Conservation (phyloP, 257 asterid genomes). For the Penstemon newberryi region DNA sequence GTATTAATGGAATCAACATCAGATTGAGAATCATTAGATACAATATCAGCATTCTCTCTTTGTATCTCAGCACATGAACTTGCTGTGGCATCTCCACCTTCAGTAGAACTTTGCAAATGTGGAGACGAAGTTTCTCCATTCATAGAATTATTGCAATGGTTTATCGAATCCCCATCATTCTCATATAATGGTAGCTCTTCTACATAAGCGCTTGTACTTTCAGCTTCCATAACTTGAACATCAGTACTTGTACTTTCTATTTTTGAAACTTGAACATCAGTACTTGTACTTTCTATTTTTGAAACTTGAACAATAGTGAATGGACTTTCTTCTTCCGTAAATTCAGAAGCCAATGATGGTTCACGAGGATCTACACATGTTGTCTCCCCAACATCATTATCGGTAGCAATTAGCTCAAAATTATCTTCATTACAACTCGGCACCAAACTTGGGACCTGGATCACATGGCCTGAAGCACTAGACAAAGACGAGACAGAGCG, state of each 20-base stretch:
- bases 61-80: conserved; percentile 41
- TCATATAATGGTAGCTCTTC: conserved; percentile 46
- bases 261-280: conserved; percentile 19
- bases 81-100: conserved; percentile 43
- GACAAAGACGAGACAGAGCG: conserved; percentile 73
- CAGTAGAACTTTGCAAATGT: conserved; percentile 37
- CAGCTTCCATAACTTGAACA: conserved; percentile 39
- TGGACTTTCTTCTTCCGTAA: conserved; percentile 42
- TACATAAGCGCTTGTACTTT: conserved; percentile 37
- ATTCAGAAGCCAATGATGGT: conserved; percentile 44
- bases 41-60: conserved; percentile 48
- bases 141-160: conserved; percentile 30
- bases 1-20: conserved; percentile 60
- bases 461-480: conserved; percentile 61
- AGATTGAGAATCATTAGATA: conserved; percentile 55
- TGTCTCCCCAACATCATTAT: conserved; percentile 39
- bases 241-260: conserved; percentile 23
- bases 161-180: conserved; percentile 36
- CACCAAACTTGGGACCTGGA: conserved; percentile 47
- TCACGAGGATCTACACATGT: conserved; percentile 39
- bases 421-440: conserved; percentile 57
- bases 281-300: conserved; percentile 20
- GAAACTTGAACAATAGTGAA: too few relatives aligned
- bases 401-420: conserved; percentile 41
- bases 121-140: conserved; percentile 39